Evolutionary conservation across 192 early-diverging fungal genomes (phyloP).

Genomic region (Coemansia javaensis): DNA sequence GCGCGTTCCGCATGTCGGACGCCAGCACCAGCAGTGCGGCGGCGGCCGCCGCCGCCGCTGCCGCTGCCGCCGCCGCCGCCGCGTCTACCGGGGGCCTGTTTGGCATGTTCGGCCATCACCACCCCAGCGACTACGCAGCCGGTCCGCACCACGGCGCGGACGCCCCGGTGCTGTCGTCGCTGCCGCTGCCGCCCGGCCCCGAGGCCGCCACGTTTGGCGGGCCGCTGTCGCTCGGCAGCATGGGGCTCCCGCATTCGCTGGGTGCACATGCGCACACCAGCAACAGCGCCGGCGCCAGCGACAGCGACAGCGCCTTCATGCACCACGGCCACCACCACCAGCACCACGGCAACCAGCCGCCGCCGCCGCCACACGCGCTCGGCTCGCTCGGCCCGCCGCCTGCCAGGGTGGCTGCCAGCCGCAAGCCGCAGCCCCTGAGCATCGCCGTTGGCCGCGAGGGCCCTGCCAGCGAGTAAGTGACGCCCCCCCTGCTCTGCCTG

Average conservation of each 20-base stretch:
- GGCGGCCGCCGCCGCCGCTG: too few species aligned
- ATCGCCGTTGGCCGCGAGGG: slow-evolving; percentile 27
- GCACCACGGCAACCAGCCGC: too few species aligned
- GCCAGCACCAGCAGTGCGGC: slow-evolving; percentile 5
- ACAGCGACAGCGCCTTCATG: neutral
- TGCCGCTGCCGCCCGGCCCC: slow-evolving; percentile 21
- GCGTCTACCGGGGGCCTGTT: too few species aligned
- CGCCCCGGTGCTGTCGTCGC: slow-evolving; percentile 16
- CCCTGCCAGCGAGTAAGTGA: slow-evolving; percentile 44
- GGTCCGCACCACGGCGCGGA: neutral
- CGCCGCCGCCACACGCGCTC: neutral
- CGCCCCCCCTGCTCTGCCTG: neutral
- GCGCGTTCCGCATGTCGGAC: slow-evolving; percentile 19
- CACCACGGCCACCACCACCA: too few species aligned
- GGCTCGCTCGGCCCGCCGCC: slow-evolving; percentile 19
- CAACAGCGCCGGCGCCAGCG: slow-evolving; percentile 2
- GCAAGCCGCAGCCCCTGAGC: slow-evolving; percentile 46
- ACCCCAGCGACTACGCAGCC: slow-evolving; percentile 6
- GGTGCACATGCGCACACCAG: neutral
- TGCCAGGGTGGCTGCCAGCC: slow-evolving; percentile 9
- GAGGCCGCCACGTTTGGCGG: slow-evolving; percentile 21
- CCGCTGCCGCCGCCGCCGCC: too few species aligned
- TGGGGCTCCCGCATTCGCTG: slow-evolving; percentile 6
- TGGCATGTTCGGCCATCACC: slow-evolving; percentile 40
- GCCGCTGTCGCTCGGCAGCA: slow-evolving; percentile 13